Base-by-base conservation (phyloP, 2,329 filamentous ascomycete species). In the Colletotrichum musicola region DNA sequence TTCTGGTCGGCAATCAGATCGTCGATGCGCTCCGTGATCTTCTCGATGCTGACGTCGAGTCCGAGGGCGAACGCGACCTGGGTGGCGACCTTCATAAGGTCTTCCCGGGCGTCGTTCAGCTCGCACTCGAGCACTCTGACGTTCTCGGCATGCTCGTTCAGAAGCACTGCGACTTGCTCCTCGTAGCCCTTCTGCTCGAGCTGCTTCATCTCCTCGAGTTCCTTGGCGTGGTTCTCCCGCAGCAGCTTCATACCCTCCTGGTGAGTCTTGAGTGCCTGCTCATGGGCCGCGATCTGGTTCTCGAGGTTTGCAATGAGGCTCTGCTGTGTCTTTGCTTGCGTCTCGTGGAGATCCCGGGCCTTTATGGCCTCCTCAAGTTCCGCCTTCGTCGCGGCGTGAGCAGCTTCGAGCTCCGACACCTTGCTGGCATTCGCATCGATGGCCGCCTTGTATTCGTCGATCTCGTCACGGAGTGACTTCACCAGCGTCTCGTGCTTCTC, bases 391-490 rank as follows among this genome's bases (percentile, higher is more conserved):
- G 86, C 85, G 38, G 86, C 79, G 76, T 97, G 92, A 4, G 91
- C 88, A 71, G 90, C 82, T 78, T 97, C 94, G 14, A 97, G 85
- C 72, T 92, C 88, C 3, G 89, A 85, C 35, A 97, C 90, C 74
- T 90, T 93, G 46, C 86, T 77, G 13, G 89, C 84, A 74, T 95
- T 93, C 72, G 83, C 86, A 71, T 87, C 86, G 73, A 97, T 91
- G 44, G 92, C 88, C 4, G 86, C 82, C 81, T 93, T 95, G 81
- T 97, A 94, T 76, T 94, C 90, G 59, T 95, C 90, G 61, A 98
- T 91, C 76, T 97, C 91, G 68, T 81, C 85, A 71, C 92, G 92
- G 49, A 98, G 81, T 51, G 84, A 84, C 42, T 84, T 81, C 40
- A 93, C 81, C 55, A 90, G 81, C 42, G 87, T 84, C 66, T 90